Evolutionary conservation across 306 rosid species (phyloP).

Genomic region (Prunus salicina): DNA sequence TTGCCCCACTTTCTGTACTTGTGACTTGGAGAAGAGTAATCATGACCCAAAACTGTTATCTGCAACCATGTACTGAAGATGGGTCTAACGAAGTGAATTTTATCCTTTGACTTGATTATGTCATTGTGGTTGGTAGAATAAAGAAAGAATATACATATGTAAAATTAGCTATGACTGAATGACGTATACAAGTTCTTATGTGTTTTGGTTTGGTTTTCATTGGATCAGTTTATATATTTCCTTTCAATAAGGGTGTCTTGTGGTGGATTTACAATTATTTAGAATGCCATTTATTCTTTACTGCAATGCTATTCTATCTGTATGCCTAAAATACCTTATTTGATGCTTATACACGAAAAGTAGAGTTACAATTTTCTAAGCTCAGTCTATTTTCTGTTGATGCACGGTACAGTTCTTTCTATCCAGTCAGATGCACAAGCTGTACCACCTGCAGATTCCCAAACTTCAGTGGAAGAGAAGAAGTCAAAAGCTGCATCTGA

Average conservation of each 20-base stretch:
- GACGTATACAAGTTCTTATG: background rate
- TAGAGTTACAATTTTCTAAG: background rate
- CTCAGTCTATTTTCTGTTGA: conserved; percentile 17
- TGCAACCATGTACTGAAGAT: background rate
- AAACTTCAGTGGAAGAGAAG: conserved; percentile 27
- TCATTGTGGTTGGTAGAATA: background rate
- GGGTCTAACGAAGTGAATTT: background rate
- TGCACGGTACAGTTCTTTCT: conserved; percentile 63
- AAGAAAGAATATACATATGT: background rate
- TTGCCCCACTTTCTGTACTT: background rate
- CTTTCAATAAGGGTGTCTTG: background rate
- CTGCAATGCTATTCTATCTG: conserved; percentile 1
- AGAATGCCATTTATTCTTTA: too few species aligned
- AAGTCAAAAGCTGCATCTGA: conserved; percentile 31
- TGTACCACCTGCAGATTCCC: conserved; percentile 24
- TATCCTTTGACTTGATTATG: background rate
- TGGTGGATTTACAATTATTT: background rate
- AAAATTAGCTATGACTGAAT: background rate
- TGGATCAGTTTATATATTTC: background rate
- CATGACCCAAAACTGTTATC: background rate
- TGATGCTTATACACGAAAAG: background rate
- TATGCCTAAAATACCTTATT: background rate
- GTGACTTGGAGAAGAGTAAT: background rate
- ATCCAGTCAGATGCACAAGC: conserved; percentile 60
- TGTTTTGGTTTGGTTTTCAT: background rate